Evolutionary conservation across 768 basidiomycete genomes (phyloP).

Genomic region (Phylloporus rhodoxanthus): DNA sequence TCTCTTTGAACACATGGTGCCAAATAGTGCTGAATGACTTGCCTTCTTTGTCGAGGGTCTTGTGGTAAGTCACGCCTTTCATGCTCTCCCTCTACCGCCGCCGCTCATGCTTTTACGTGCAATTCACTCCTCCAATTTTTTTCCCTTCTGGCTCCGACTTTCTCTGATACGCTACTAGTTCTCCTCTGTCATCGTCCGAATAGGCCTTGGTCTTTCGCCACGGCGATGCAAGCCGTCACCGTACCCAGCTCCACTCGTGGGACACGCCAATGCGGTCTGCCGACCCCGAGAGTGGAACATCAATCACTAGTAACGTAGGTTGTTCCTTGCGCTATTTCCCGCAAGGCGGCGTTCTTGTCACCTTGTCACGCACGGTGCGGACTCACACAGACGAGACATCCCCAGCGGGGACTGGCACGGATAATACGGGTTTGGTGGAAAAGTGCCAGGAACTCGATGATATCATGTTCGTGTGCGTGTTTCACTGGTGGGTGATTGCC

Average conservation of each 20-base stretch:
- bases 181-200: conserved; percentile 23
- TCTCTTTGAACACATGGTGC: background rate
- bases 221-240: conserved; percentile 1
- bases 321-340: background rate
- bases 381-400: background rate
- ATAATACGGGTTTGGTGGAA: background rate
- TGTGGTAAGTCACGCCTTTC: conserved; percentile 9
- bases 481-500: too few species aligned
- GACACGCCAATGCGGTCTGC: too few species aligned
- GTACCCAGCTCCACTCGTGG: too few species aligned
- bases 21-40: too few species aligned
- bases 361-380: conserved; percentile 1
- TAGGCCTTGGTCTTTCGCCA: conserved; percentile 16
- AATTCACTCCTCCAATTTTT: background rate
- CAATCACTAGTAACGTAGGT: too few species aligned
- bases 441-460: background rate
- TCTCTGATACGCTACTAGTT: conserved; percentile 4
- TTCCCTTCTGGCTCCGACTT: background rate
- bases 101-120: too few species aligned
- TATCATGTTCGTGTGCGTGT: too few species aligned
- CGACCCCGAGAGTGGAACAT: too few species aligned
- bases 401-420: background rate
- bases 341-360: background rate
- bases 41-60: conserved; percentile 5
- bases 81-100: background rate